Conservation (phyloP, 1,139 yeast species). For the Geotrichum europaeum region DNA sequence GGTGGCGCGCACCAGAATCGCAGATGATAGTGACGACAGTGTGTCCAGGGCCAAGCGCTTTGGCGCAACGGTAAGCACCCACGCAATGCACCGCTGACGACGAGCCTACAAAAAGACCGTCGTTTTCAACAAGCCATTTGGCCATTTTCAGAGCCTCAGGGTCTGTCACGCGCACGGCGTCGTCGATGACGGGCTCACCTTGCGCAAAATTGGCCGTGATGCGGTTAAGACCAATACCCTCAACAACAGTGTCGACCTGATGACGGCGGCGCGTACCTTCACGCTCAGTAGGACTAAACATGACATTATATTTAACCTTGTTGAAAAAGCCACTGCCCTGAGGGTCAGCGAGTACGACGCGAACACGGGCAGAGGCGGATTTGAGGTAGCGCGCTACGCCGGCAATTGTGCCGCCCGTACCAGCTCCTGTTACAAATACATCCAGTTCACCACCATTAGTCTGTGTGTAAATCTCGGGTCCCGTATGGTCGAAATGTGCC, state of each 20-base stretch:
- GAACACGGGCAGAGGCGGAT: slow-evolving; percentile 29
- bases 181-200: slow-evolving; percentile 59
- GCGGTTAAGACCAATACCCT: slow-evolving; percentile 88
- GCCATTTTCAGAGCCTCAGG: slow-evolving; percentile 85
- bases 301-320: slow-evolving; percentile 80
- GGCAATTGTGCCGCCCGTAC: slow-evolving; percentile 75
- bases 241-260: slow-evolving; percentile 91
- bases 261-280: slow-evolving; percentile 94
- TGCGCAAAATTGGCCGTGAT: slow-evolving; percentile 72
- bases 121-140: slow-evolving; percentile 66
- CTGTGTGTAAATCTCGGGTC: slow-evolving; percentile 82
- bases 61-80: slow-evolving; percentile 71
- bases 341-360: slow-evolving; percentile 74
- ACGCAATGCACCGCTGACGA: slow-evolving; percentile 91
- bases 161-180: slow-evolving; percentile 73
- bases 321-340: slow-evolving; percentile 91
- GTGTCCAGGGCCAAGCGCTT: slow-evolving; percentile 53
- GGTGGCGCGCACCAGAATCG: slow-evolving; percentile 84
- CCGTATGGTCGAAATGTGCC: slow-evolving; percentile 75
- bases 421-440: slow-evolving; percentile 74
- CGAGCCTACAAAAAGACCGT: slow-evolving; percentile 87
- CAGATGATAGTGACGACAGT: slow-evolving; percentile 83
- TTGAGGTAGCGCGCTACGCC: slow-evolving; percentile 78
- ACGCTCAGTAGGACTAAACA: slow-evolving; percentile 82
- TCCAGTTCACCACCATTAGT: slow-evolving; percentile 53